Conservation (phyloP, 805 yeast genomes). For the Tetrapisispora fleetii region DNA sequence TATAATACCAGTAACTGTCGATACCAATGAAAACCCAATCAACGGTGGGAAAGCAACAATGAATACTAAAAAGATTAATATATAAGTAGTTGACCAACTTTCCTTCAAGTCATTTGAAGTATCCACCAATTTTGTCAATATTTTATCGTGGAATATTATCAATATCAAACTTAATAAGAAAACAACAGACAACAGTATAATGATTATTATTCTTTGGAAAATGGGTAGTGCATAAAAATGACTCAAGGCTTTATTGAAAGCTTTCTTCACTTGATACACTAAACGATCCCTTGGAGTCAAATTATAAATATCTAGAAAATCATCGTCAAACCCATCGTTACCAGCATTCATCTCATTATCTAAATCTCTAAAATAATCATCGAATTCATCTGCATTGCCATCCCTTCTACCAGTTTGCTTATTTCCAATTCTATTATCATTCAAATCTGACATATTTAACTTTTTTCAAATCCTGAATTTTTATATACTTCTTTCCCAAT, state of each 20-base stretch:
- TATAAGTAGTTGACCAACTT: constrained; percentile 33
- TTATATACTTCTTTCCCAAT: no score
- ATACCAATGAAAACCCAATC: constrained; percentile 66
- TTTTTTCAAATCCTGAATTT: neutral
- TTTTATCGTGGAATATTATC: constrained; percentile 20
- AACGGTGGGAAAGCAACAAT: constrained; percentile 83
- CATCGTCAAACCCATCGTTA: constrained; percentile 14
- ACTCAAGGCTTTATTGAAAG: constrained; percentile 6
- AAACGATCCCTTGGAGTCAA: constrained; percentile 28
- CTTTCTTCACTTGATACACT: constrained; percentile 12
- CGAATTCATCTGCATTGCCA: constrained; percentile 1
- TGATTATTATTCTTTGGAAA: constrained; percentile 18
- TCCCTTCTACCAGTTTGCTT: neutral
- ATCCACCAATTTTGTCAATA: constrained; percentile 28
- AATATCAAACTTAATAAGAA: constrained; percentile 12
- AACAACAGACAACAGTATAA: constrained; percentile 8
- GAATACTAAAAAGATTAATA: constrained; percentile 46
- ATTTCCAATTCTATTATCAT: neutral
- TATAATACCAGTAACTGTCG: constrained; percentile 64
- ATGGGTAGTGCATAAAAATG: constrained; percentile 12
- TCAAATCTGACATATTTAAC: neutral
- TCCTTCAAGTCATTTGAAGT: constrained; percentile 39
- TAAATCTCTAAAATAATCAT: constrained; percentile 5
- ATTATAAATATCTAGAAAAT: constrained; percentile 26
- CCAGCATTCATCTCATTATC: constrained; percentile 2